These are phyloP conservation scores for Aphanomyces stellatus DNA, from an alignment of 352 stramenopile species.

Conservation along the genomic window DNA sequence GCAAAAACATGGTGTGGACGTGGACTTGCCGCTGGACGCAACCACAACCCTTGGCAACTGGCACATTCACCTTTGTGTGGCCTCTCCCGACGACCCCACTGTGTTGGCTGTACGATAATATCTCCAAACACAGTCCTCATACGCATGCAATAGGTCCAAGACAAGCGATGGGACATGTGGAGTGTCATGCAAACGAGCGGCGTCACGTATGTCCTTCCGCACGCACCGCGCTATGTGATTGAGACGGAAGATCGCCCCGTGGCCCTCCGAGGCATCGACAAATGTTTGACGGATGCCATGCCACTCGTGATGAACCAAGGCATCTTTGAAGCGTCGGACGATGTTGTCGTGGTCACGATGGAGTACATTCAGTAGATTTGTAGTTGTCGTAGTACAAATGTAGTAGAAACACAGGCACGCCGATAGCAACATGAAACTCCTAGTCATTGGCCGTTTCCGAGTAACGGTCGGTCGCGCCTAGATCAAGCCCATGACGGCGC, in stretches of 20 bases:
- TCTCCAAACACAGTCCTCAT: no score
- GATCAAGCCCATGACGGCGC: no score
- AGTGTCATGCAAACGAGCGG: constrained; percentile 40
- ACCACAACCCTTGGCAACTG: neutral
- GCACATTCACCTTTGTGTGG: neutral
- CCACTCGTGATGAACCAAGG: constrained; percentile 48
- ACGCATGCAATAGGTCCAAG: constrained; percentile 20
- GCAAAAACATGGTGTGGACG: constrained; percentile 18
- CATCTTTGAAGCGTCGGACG: constrained; percentile 26
- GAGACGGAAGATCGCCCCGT: constrained; percentile 44
- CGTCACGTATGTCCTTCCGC: constrained; percentile 54
- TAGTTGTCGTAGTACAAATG: neutral
- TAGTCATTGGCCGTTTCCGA: neutral
- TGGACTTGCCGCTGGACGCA: neutral
- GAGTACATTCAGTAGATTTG: constrained; percentile 1
- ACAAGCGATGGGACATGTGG: constrained; percentile 43
- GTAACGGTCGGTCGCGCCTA: no score
- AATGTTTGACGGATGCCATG: constrained; percentile 64
- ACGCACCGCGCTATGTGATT: constrained; percentile 43
- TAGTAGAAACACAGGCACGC: neutral
- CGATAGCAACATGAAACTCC: neutral
- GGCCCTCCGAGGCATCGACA: constrained; percentile 50
- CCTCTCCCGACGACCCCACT: constrained; percentile 28
- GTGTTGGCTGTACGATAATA: no score
- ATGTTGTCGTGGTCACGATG: neutral